Evolutionary conservation across 2,329 filamentous ascomycete species (phyloP), one percentile per base, ranked within the genome.

Genomic region (Phialemoniopsis sp.): DNA sequence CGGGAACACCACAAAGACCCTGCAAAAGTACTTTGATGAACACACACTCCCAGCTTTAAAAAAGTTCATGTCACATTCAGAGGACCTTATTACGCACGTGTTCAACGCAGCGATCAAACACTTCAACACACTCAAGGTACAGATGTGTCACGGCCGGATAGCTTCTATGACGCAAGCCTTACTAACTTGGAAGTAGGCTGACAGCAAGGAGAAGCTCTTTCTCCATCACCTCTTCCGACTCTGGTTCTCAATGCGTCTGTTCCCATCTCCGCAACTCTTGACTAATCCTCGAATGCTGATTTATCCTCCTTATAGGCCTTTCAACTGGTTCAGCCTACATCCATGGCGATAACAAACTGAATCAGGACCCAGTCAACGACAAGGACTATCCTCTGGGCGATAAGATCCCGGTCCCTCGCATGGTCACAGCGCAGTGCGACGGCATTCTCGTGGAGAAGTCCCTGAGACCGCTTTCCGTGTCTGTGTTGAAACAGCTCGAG

Each of bases 161-260:
- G n/a, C n/a, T n/a, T n/a, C n/a, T n/a, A n/a, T n/a, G n/a, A n/a
- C n/a, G 29, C 16, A 34, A 39, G 29, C 46, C 42, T 29, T 29
- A 2, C 17, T 33, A 8, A 28, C n/a, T n/a, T n/a, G n/a, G n/a
- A n/a, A n/a, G n/a, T n/a, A 26, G 21, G 21, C 6, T 6, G 21
- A 26, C 21, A 26, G 10, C 21, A 26, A 26, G 10, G 59, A 67
- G 29, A 54, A 57, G 19, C 39, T 47, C 1, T 59, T 74, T 4
- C 40, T 76, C n/a, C 41, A 44, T 2, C 60, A 62, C 9, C 56
- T 70, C 4, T 66, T 75, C 16, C 50, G 53, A 6, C 46, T 76
- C 2, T 72, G 69, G 66, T 69, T 73, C 46, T 66, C 65, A 4
- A 64, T 64, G 10, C 58, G 72, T 76, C 48, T 51, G 71, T 60